A percentile compares a stretch with the other conserved stretches of the same genome.
These are phyloP conservation scores for Populus deltoides DNA, from an alignment of 345 rosid genomes.

Conservation along the genomic window DNA sequence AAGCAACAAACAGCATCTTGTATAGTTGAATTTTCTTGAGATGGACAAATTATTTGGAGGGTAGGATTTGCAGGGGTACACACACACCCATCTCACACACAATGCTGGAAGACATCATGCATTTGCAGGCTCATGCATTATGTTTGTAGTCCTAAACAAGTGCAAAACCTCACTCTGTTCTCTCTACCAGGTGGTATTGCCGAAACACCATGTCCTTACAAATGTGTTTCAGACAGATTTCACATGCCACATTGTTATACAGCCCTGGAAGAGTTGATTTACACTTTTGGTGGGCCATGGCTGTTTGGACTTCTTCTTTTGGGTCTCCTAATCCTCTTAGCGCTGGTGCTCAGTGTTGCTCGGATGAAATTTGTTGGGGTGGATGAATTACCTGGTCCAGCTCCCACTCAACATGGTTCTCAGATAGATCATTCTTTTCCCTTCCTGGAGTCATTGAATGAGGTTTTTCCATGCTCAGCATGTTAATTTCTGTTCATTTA, in stretches of 20 bases:
- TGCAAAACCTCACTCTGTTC: not conserved
- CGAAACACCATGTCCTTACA: conserved; percentile 88
- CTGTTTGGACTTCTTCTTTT: conserved; percentile 80
- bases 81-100: not conserved
- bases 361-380: conserved; percentile 95
- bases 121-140: not conserved
- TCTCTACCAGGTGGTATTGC: conserved; percentile 73
- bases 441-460: conserved; percentile 93
- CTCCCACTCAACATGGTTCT: conserved; percentile 88
- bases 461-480: conserved; percentile 48
- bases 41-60: not conserved
- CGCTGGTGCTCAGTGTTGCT: conserved; percentile 96
- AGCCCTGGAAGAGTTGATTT: conserved; percentile 92
- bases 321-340: conserved; percentile 85
- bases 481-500: not conserved
- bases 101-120: not conserved
- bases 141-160: not conserved
- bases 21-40: not conserved
- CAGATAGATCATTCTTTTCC: conserved; percentile 96
- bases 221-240: conserved; percentile 89
- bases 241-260: conserved; percentile 96
- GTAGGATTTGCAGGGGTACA: not conserved
- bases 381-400: conserved; percentile 89
- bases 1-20: not conserved
- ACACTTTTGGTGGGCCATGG: conserved; percentile 99